Conservation (phyloP, 73 alveolate species). For the Diophrys sp. region DNA sequence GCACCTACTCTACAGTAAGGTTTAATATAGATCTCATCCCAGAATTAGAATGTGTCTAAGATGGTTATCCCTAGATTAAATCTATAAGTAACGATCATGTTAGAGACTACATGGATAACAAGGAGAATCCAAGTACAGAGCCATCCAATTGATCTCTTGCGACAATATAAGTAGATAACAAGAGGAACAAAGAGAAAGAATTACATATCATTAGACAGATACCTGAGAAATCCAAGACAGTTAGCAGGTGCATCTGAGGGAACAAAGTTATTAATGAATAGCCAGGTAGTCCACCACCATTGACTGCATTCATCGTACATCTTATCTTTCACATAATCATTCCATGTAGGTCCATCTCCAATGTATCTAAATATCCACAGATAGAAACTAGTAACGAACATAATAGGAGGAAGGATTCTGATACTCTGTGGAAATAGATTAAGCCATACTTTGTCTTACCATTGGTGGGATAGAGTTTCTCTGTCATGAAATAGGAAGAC, state of each 20-base stretch:
- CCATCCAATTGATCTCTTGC: constrained; percentile 18
- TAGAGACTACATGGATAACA: constrained; percentile 1
- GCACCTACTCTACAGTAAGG: constrained; percentile 61
- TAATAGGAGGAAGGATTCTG: constrained; percentile 56
- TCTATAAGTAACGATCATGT: constrained; percentile 8
- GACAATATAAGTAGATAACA: constrained; percentile 24
- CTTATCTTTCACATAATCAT: constrained; percentile 7
- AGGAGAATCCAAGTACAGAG: constrained; percentile 2
- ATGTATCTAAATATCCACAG: constrained; percentile 26
- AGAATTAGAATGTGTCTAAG: neutral
- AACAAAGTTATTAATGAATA: constrained; percentile 48
- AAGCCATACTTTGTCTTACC: constrained; percentile 10
- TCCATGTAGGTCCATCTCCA: constrained; percentile 61
- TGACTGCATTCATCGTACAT: neutral
- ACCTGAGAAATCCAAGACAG: constrained; percentile 64
- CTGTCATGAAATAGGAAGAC: constrained; percentile 40
- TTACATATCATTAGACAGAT: constrained; percentile 54
- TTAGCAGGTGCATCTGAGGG: constrained; percentile 18
- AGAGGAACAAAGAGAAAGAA: constrained; percentile 44
- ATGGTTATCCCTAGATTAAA: constrained; percentile 3
- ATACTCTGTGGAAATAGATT: constrained; percentile 55
- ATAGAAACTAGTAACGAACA: constrained; percentile 20
- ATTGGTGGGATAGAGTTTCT: constrained; percentile 17
- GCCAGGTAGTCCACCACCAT: constrained; percentile 35
- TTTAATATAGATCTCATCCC: constrained; percentile 26